Evolutionary conservation across 1,284 basidiomycete genomes (phyloP), one percentile per base, ranked within the genome.

Genomic region (Pyrrhoderma noxium): DNA sequence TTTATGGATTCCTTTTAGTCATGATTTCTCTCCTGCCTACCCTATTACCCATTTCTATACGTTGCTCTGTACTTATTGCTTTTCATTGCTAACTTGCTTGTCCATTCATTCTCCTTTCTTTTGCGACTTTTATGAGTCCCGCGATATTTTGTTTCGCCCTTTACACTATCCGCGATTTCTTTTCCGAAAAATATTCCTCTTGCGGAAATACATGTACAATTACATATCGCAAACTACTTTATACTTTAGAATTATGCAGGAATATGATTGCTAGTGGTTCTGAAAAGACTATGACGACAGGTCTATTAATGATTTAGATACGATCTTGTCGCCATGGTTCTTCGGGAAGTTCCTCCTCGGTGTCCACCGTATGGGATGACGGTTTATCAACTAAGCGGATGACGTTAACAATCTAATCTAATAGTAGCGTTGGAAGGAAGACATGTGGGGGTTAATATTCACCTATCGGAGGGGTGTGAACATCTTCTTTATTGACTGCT

Each of bases 401-500:
- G 14, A 50, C 27, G 27, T 18, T 25, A 23, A 52, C 51, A 46
- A 35, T 47, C 40, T 8, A 34, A 34, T 14, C 25, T 9, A 8
- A 49, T 18, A 19, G 39, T 40, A 37, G 41, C 34, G 22, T n/a
- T 49, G 19, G 37, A 23, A 14, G 8, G 16, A 3, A 49, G 18
- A 9, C 27, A 37, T 3, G 14, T n/a, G n/a, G n/a, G n/a, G n/a
- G 27, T 5, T 31, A 31, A 8, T 16, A 40, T 72, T 58, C 57
- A 76, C 74, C 58, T 46, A 66, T 63, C 3, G 67, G 65, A 35
- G 64, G 63, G 0, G 70, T 66, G 21, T 52, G 46, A 21, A 75
- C 67, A 51, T 80, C 76, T 54, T 76, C 74, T 47, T 78, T 69
- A 51, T 80, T 79, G 21, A 79, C 73, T 5, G 77, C 76, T 45